phyloP scores from a whole-genome alignment of 129 eudicot species.

The Oenanthe sinensis region DNA sequence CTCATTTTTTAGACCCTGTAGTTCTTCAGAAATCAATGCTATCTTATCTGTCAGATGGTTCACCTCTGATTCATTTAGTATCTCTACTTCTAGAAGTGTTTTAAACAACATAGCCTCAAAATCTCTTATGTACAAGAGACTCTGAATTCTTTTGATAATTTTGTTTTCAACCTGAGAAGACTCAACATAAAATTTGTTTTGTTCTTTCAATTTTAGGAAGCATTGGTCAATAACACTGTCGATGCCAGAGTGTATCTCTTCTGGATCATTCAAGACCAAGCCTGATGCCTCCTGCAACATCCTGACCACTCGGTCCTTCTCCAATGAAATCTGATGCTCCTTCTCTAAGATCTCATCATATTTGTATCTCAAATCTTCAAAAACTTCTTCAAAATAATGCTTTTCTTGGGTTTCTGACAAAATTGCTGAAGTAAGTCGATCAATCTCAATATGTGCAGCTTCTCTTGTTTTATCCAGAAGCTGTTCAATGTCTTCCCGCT shows the following conservation, averaged over 20 bases:
- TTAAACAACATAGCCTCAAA: conserved; percentile 42
- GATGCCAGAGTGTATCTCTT: conserved; percentile 20
- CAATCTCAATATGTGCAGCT: conserved; percentile 1
- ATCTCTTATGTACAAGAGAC: conserved; percentile 46
- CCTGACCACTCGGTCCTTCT: background rate
- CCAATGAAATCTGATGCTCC: conserved; percentile 7
- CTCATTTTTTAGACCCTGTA: conserved; percentile 41
- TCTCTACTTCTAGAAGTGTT: conserved; percentile 48
- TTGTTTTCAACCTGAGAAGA: background rate
- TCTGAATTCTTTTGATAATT: conserved; percentile 31
- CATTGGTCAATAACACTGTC: conserved; percentile 32
- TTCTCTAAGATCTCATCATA: background rate
- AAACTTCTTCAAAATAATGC: background rate
- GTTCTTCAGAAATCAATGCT: conserved; percentile 40
- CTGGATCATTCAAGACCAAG: background rate
- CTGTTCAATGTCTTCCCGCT: background rate
- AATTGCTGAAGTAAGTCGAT: background rate
- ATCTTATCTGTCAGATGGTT: conserved; percentile 33
- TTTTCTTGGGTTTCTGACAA: conserved; percentile 7
- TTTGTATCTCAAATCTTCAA: conserved; percentile 6
- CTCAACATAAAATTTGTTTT: background rate
- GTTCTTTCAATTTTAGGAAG: conserved; percentile 13
- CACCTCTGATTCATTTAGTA: conserved; percentile 28
- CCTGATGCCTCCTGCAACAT: conserved; percentile 10
- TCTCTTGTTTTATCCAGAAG: conserved; percentile 7